These are phyloP conservation scores for Chenopodium quinoa DNA, from an alignment of 148 eudicot species.

Conservation along the genomic window DNA sequence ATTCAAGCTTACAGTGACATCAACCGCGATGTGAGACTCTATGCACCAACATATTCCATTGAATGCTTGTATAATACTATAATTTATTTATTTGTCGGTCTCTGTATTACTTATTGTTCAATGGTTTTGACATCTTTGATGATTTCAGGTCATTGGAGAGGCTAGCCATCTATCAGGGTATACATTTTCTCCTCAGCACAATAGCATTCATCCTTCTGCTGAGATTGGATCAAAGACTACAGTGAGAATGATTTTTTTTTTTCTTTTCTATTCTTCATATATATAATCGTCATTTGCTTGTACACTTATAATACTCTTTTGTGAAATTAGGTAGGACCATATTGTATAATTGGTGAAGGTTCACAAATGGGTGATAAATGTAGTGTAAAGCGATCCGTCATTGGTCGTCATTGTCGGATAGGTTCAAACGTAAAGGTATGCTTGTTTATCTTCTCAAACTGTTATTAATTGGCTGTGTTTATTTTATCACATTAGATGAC, in stretches of 20 bases:
- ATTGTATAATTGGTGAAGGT: conserved; percentile 96
- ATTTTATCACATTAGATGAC: neutral
- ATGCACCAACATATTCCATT: neutral
- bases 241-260: conserved; percentile 38
- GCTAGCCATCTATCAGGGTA: conserved; percentile 85
- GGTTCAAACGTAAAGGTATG: conserved; percentile 95
- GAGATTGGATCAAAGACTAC: conserved; percentile 87
- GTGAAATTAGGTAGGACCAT: conserved; percentile 75
- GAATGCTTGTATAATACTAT: neutral
- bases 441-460: neutral
- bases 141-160: conserved; percentile 75
- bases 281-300: neutral
- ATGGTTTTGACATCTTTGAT: conserved; percentile 15
- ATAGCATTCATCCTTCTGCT: conserved; percentile 82
- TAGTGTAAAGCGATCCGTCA: conserved; percentile 88
- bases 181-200: conserved; percentile 78
- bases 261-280: neutral
- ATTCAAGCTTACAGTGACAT: conserved; percentile 91
- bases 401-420: conserved; percentile 94
- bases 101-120: conserved; percentile 10
- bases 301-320: conserved; percentile 8
- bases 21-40: conserved; percentile 86
- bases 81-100: neutral
- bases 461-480: neutral
- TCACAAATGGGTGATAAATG: conserved; percentile 95